These are phyloP conservation scores for Pseudocercospora musae DNA, from an alignment of 2,329 filamentous ascomycete species.

Conservation along the genomic window DNA sequence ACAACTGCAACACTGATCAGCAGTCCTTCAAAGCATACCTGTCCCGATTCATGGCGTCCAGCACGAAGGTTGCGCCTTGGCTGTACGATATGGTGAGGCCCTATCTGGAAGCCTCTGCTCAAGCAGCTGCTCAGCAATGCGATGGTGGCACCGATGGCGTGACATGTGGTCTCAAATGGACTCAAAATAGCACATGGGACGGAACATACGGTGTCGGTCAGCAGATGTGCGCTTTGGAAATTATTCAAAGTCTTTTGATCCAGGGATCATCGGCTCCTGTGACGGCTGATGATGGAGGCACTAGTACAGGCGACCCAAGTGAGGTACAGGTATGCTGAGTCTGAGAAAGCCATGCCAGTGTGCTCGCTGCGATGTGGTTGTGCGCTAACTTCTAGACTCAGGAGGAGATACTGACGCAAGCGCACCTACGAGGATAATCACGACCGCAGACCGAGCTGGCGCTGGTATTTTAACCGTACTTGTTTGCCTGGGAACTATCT, in stretches of 20 bases:
- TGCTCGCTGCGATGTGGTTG: neutral
- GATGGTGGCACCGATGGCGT: slow-evolving; percentile 46
- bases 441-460: slow-evolving; percentile 22
- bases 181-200: slow-evolving; percentile 41
- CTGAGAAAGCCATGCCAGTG: neutral
- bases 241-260: slow-evolving; percentile 45
- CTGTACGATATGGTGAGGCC: slow-evolving; percentile 51
- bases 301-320: slow-evolving; percentile 46
- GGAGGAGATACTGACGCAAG: slow-evolving; percentile 27
- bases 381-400: neutral
- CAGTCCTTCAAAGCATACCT: slow-evolving; percentile 40
- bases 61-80: slow-evolving; percentile 57
- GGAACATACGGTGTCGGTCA: slow-evolving; percentile 52
- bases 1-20: slow-evolving; percentile 42
- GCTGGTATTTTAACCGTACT: slow-evolving; percentile 21
- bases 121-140: slow-evolving; percentile 54
- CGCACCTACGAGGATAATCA: slow-evolving; percentile 39
- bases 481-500: slow-evolving; percentile 20
- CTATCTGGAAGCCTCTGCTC: slow-evolving; percentile 52
- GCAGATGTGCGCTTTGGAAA: slow-evolving; percentile 55
- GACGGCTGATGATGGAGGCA: slow-evolving; percentile 52
- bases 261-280: slow-evolving; percentile 39
- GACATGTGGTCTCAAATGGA: slow-evolving; percentile 46
- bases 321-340: slow-evolving; percentile 34
- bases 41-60: slow-evolving; percentile 49